Percentiles rank a stretch among this genome's conserved stretches.
These are phyloP conservation scores for Paramecium tetraurelia DNA, from an alignment of 73 alveolate species.

Conservation along the genomic window DNA sequence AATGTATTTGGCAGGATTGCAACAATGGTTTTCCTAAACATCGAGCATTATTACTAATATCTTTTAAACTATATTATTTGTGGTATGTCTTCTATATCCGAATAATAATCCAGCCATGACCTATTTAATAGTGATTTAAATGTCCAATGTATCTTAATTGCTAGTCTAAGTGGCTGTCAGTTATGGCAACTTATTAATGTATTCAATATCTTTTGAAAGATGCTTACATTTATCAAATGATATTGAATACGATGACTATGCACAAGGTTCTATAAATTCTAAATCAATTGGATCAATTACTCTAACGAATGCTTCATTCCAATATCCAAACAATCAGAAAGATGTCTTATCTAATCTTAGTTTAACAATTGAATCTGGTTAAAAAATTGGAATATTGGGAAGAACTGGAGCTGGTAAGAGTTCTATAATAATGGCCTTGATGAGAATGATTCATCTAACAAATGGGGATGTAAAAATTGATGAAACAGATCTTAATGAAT, in stretches of 20 bases:
- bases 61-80: background rate
- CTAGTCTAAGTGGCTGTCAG: background rate
- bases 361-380: slow-evolving; percentile 72
- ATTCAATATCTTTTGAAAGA: background rate
- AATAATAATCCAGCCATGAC: background rate
- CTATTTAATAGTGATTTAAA: background rate
- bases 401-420: slow-evolving; percentile 80
- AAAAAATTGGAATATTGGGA: slow-evolving; percentile 73
- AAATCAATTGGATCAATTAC: background rate
- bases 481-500: slow-evolving; percentile 69
- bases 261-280: background rate
- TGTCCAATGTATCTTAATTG: background rate
- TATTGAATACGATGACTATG: background rate
- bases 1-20: slow-evolving; percentile 15
- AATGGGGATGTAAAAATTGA: slow-evolving; percentile 66
- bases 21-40: slow-evolving; percentile 26
- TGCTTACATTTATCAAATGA: background rate
- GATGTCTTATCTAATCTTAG: slow-evolving; percentile 2
- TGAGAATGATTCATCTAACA: slow-evolving; percentile 64
- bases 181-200: slow-evolving; percentile 10
- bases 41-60: background rate
- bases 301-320: background rate
- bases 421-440: slow-evolving; percentile 65
- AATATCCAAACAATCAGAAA: background rate
- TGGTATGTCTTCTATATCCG: background rate